phyloP scores from a whole-genome alignment of 2,329 filamentous ascomycete species.

The Chrysoporthe deuterocubensis region DNA sequence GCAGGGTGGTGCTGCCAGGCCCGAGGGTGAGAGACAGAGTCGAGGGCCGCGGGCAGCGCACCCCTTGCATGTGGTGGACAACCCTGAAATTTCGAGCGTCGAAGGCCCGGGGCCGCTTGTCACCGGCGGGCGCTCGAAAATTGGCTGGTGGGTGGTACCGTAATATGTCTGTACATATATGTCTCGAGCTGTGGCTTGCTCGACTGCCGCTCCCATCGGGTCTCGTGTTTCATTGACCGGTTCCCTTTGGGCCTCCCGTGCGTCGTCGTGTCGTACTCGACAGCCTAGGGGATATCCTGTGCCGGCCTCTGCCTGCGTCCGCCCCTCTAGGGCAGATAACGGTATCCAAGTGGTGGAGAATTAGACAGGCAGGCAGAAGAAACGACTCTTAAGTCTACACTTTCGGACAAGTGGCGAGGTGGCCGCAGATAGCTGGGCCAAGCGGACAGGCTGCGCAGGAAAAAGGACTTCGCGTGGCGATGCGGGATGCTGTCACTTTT shows the following conservation, averaged over 20 bases:
- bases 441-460: neutral
- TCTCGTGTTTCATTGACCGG: constrained; percentile 20
- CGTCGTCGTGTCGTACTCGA: constrained; percentile 10
- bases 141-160: constrained; percentile 10
- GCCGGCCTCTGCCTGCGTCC: neutral
- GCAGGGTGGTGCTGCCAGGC: neutral
- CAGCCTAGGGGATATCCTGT: neutral
- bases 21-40: neutral
- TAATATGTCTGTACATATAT: constrained; percentile 3
- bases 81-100: neutral
- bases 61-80: neutral
- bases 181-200: constrained; percentile 20
- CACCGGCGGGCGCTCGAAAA: constrained; percentile 4
- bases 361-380: neutral
- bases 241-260: constrained; percentile 8
- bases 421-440: neutral
- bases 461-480: neutral
- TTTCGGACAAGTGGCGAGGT: neutral
- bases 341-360: neutral
- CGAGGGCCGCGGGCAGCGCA: neutral
- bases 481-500: constrained; percentile 7
- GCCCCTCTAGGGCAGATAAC: neutral
- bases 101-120: neutral
- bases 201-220: constrained; percentile 10
- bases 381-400: neutral